Evolutionary conservation across 148 eudicot species (phyloP).

Genomic region (Rhododendron molle): DNA sequence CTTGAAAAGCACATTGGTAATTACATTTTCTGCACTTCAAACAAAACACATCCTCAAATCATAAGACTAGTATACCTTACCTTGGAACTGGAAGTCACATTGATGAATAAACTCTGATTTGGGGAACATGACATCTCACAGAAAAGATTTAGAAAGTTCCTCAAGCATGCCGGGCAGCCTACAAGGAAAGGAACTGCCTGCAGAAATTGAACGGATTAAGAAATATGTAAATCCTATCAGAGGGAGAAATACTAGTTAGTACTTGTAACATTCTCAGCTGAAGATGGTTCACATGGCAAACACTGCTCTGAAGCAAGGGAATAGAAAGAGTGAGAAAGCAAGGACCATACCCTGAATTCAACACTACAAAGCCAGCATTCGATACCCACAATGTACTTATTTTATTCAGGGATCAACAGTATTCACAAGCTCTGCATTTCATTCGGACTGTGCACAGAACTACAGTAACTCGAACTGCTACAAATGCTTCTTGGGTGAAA

Average conservation of each 20-base stretch:
- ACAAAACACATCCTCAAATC: background rate
- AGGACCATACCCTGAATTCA: background rate
- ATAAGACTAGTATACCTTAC: constrained; percentile 23
- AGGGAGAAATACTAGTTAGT: background rate
- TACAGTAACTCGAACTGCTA: background rate
- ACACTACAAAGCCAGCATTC: background rate
- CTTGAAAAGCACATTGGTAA: background rate
- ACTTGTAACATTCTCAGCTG: background rate
- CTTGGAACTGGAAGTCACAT: constrained; percentile 57
- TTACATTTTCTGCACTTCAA: background rate
- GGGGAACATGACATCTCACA: constrained; percentile 79
- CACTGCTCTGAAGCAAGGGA: background rate
- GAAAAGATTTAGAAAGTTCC: constrained; percentile 70
- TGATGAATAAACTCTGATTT: constrained; percentile 62
- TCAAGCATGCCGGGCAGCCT: constrained; percentile 74
- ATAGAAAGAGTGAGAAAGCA: background rate
- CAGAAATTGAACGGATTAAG: constrained; percentile 4
- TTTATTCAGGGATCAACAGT: background rate
- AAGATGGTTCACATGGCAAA: background rate
- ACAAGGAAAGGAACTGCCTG: constrained; percentile 67
- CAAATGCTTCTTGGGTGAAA: background rate
- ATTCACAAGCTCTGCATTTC: background rate
- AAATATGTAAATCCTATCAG: background rate
- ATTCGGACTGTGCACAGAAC: background rate
- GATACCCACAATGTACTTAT: background rate